Conservation (phyloP, 371 early-diverging fungal genomes). For the Rhizopus arrhizus region DNA sequence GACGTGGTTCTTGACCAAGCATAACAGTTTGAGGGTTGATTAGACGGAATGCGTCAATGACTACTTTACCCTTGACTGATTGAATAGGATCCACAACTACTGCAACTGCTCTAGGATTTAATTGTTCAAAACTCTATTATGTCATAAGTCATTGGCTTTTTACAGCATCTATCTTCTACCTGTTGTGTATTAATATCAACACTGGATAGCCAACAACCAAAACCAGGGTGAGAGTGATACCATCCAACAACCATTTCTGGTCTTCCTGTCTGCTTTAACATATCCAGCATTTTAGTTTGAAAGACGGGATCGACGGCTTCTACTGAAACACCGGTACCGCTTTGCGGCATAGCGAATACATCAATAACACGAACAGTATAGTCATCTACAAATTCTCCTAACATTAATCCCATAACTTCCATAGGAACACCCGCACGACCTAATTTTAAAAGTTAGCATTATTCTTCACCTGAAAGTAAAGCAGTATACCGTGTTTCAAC, state of each 20-base stretch:
- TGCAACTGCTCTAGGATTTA: slow-evolving; percentile 98
- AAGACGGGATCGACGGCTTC: slow-evolving; percentile 99
- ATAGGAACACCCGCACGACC: slow-evolving; percentile 99
- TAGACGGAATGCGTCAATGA: slow-evolving; percentile 99
- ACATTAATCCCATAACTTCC: slow-evolving; percentile 99
- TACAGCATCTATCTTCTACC: too few species aligned
- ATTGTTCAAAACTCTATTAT: slow-evolving; percentile 87
- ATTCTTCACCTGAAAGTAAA: neutral
- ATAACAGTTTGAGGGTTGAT: slow-evolving; percentile 92
- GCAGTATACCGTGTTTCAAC: slow-evolving; percentile 81
- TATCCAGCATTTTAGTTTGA: slow-evolving; percentile 99
- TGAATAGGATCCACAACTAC: slow-evolving; percentile 99
- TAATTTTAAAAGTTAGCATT: slow-evolving; percentile 21
- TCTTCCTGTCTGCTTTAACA: slow-evolving; percentile 99
- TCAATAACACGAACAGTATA: slow-evolving; percentile 99
- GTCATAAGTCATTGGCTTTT: too few species aligned
- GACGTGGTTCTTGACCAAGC: slow-evolving; percentile 95
- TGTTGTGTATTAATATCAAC: slow-evolving; percentile 99
- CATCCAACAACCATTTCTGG: slow-evolving; percentile 99
- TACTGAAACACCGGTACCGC: slow-evolving; percentile 99
- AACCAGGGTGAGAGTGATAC: slow-evolving; percentile 99
- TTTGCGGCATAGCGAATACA: slow-evolving; percentile 99
- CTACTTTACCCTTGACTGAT: slow-evolving; percentile 99
- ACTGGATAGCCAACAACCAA: slow-evolving; percentile 99
- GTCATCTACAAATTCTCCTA: slow-evolving; percentile 99